Evolutionary conservation across 805 yeast genomes (phyloP), one percentile per base, ranked within the genome.

Genomic region (Suhomyces kilbournensis): DNA sequence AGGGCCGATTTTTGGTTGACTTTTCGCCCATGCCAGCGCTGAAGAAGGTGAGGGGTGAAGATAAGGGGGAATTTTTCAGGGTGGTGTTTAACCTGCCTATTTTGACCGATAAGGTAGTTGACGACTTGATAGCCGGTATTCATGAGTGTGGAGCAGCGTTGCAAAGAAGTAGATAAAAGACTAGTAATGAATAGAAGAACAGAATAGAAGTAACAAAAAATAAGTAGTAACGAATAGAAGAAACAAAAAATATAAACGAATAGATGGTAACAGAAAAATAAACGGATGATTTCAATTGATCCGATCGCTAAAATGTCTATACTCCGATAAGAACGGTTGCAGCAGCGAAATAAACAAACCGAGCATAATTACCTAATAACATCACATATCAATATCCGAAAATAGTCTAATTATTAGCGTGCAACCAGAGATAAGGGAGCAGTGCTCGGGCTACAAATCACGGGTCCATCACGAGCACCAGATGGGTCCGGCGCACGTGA

Each of bases 21-120:
- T 90, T 81, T 65, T 85, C 96, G 15, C 96, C 96, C 2, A 81
- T 82, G 49, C 81, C 82, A 0, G 73, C 65, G 43, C 48, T 28
- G 23, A n/a, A n/a, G 10, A 9, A 26, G 12, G 34, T 14, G 1
- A 7, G 68, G 6, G 70, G 67, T 1, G 78, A 78, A 45, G 70
- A 71, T 28, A 70, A 76, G 19, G 96, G 96, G 5, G 94, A 88
- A 67, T 90, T 90, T 63, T 89, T 89, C 75, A 74, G 96, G 51
- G 93, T 87, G 12, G 96, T 90, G 5, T 84, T 90, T 68, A 86
- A 86, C 66, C 82, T 91, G 48, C 94, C 96, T 1, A 72, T 71
- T 15, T 64, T 76, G 51, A 69, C 72, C 15, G 71, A 67, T 45
- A 34, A 50, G 15, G 62, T 71, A 7, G 61, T 73, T 15, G 77